Evolutionary conservation across 75 land plant genomes (phyloP).

Genomic region (Cryptomeria japonica): DNA sequence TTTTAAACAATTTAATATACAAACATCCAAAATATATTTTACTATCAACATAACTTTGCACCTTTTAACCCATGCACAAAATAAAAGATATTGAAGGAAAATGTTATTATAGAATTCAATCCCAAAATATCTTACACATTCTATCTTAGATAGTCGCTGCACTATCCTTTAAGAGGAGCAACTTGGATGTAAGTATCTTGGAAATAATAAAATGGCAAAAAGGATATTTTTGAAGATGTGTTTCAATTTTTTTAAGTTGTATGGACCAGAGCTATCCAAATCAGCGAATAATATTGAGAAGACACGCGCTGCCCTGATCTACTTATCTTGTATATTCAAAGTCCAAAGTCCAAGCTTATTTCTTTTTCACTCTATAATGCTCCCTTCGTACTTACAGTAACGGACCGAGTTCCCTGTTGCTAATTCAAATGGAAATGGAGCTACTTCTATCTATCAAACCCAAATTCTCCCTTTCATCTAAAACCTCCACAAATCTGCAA

Average conservation of each 20-base stretch:
- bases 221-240: neutral
- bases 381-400: neutral
- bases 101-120: too few relatives aligned
- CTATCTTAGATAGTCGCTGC: too few relatives aligned
- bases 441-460: slow-evolving; percentile 3
- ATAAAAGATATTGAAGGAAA: too few relatives aligned
- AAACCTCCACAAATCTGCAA: neutral
- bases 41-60: too few relatives aligned
- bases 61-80: too few relatives aligned
- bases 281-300: neutral
- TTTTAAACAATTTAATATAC: too few relatives aligned
- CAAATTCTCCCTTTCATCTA: neutral
- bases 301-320: neutral
- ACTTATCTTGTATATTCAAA: neutral
- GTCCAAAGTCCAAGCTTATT: neutral
- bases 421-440: neutral
- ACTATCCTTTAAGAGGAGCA: too few relatives aligned
- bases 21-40: too few relatives aligned
- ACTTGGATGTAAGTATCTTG: too few relatives aligned
- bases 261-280: neutral
- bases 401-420: neutral
- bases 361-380: neutral
- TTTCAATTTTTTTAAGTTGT: neutral
- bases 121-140: too few relatives aligned
- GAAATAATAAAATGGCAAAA: too few relatives aligned